These are phyloP conservation scores for Pichia sp. DNA, from an alignment of 1,139 yeast species.

Conservation along the genomic window DNA sequence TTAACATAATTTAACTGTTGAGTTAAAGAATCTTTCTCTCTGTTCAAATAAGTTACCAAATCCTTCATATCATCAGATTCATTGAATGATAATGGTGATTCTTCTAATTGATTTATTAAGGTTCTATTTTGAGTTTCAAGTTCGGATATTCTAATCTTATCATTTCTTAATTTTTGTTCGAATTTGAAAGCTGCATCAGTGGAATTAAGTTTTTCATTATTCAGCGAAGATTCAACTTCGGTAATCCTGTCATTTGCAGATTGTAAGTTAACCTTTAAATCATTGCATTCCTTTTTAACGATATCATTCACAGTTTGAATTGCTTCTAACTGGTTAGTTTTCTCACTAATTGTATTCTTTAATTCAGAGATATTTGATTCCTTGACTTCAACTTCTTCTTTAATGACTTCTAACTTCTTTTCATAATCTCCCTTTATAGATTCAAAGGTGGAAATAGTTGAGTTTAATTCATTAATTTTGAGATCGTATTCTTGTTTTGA, in stretches of 20 bases:
- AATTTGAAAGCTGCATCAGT: constrained; percentile 35
- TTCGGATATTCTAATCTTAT: constrained; percentile 46
- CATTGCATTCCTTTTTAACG: constrained; percentile 39
- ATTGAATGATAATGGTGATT: constrained; percentile 21
- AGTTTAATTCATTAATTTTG: constrained; percentile 31
- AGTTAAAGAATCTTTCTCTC: constrained; percentile 70
- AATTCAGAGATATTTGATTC: constrained; percentile 14
- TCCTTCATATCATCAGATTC: constrained; percentile 43
- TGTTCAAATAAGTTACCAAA: constrained; percentile 57
- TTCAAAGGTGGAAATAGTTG: constrained; percentile 21
- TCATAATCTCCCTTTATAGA: constrained; percentile 24
- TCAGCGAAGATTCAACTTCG: constrained; percentile 30
- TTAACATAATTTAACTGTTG: constrained; percentile 45
- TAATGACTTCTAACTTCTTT: constrained; percentile 14
- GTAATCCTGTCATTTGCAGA: constrained; percentile 28
- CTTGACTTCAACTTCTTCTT: constrained; percentile 17
- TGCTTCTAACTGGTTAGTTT: constrained; percentile 50
- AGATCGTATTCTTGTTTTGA: constrained; percentile 34
- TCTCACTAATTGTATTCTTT: constrained; percentile 42
- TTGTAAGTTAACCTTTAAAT: constrained; percentile 34
- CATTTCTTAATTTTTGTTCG: constrained; percentile 48
- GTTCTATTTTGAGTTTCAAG: constrained; percentile 60
- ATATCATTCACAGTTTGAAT: constrained; percentile 40
- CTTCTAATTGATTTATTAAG: constrained; percentile 64
- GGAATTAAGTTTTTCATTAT: constrained; percentile 39